These are phyloP conservation scores for Kregervanrija delftensis DNA, from an alignment of 805 yeast genomes.

Conservation along the genomic window DNA sequence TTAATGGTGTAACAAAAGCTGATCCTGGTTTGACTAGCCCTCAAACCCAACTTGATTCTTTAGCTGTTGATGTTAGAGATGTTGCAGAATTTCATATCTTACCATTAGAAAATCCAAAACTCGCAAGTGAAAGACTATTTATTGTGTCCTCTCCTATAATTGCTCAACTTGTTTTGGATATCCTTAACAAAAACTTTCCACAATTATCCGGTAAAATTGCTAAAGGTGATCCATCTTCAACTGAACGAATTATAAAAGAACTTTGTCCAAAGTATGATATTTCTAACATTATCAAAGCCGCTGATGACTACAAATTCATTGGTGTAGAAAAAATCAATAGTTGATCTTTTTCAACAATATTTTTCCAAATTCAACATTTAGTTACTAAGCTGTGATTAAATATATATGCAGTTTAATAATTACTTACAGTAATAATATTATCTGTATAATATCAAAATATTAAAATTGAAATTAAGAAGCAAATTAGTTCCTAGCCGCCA, in stretches of 20 bases:
- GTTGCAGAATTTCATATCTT: slow-evolving; percentile 51
- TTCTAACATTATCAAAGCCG: neutral
- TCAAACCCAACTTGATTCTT: slow-evolving; percentile 22
- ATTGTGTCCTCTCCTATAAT: slow-evolving; percentile 17
- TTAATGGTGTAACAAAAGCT: slow-evolving; percentile 20
- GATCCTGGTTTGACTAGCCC: slow-evolving; percentile 16
- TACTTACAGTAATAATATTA: too few relatives aligned
- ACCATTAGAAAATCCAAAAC: slow-evolving; percentile 37
- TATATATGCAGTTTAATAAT: too few relatives aligned
- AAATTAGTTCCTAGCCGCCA: too few relatives aligned
- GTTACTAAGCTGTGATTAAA: too few relatives aligned
- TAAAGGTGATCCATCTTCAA: slow-evolving; percentile 30
- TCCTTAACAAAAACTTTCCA: slow-evolving; percentile 34
- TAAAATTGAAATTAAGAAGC: too few relatives aligned
- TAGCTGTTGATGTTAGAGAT: slow-evolving; percentile 50
- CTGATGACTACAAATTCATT: neutral
- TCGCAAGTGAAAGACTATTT: slow-evolving; percentile 29
- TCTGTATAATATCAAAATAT: too few relatives aligned
- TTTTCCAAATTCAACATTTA: too few relatives aligned
- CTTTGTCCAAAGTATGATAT: slow-evolving; percentile 1
- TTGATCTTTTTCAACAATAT: neutral
- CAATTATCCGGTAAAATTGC: slow-evolving; percentile 34
- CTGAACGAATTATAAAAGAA: neutral
- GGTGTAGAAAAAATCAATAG: neutral
- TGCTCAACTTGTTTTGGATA: slow-evolving; percentile 27